Evolutionary conservation across 2,329 filamentous ascomycete genomes (phyloP).

Genomic region (Mycosphaerella arachidis): DNA sequence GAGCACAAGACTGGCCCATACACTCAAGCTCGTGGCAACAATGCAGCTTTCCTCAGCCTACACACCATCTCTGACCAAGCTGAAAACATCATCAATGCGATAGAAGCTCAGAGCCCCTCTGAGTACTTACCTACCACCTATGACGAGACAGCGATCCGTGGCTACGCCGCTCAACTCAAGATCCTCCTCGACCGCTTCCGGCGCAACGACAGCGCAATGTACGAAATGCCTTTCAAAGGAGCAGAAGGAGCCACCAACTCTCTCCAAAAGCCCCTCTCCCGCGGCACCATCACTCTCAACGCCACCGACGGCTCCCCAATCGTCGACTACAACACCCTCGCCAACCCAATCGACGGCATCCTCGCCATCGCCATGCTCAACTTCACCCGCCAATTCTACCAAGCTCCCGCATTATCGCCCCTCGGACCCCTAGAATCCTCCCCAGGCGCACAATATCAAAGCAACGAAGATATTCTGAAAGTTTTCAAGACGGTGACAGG

Average conservation of each 20-base stretch:
- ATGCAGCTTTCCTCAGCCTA: constrained; percentile 22
- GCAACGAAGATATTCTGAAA: constrained; percentile 18
- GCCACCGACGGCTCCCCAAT: constrained; percentile 32
- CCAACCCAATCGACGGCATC: constrained; percentile 36
- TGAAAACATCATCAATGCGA: background rate
- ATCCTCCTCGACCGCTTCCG: constrained; percentile 10
- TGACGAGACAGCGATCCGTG: background rate
- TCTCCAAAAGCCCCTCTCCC: constrained; percentile 35
- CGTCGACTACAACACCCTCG: constrained; percentile 33
- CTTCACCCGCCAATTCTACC: constrained; percentile 35
- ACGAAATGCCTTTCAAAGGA: constrained; percentile 20
- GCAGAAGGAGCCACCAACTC: constrained; percentile 13
- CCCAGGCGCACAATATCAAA: constrained; percentile 24
- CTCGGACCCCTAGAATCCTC: constrained; percentile 32
- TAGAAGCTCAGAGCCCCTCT: constrained; percentile 15
- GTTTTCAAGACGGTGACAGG: background rate
- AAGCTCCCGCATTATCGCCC: constrained; percentile 28
- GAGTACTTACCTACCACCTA: constrained; percentile 13
- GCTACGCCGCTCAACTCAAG: constrained; percentile 18
- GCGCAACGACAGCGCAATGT: constrained; percentile 11
- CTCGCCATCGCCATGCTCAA: constrained; percentile 34
- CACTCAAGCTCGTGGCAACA: constrained; percentile 16
- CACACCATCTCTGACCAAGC: constrained; percentile 12
- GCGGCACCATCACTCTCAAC: constrained; percentile 38
- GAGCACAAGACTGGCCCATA: constrained; percentile 12